These are phyloP conservation scores for Vitis riparia DNA, from an alignment of 164 flowering plant genomes.

Conservation along the genomic window DNA sequence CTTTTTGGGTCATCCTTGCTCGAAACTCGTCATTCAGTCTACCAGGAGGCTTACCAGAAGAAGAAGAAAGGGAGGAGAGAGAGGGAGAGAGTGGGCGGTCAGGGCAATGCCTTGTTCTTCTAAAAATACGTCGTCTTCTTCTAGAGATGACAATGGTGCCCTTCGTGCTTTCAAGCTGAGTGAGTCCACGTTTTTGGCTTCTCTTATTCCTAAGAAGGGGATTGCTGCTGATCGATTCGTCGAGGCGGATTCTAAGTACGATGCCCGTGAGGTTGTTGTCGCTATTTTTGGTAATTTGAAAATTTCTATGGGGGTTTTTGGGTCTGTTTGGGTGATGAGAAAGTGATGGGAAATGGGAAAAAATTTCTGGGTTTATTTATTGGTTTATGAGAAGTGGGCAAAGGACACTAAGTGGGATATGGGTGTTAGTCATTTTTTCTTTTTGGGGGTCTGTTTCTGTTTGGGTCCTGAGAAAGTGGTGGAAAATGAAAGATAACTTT, in stretches of 20 bases:
- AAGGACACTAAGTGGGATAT: background rate
- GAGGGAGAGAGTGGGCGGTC: background rate
- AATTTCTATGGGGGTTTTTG: background rate
- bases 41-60: background rate
- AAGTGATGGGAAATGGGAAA: background rate
- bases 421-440: no score
- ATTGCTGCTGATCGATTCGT: conserved; percentile 77
- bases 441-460: no score
- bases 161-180: conserved; percentile 51
- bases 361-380: background rate
- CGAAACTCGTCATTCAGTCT: background rate
- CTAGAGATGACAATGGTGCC: conserved; percentile 32
- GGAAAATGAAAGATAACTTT: no score
- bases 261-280: conserved; percentile 72
- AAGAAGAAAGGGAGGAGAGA: background rate
- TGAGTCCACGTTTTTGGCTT: conserved; percentile 74
- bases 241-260: conserved; percentile 58
- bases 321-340: background rate
- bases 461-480: no score
- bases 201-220: conserved; percentile 89
- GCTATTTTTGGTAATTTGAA: conserved; percentile 75
- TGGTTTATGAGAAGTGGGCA: background rate
- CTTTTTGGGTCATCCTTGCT: no score
- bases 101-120: conserved; percentile 64
- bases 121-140: conserved; percentile 1